These are phyloP conservation scores for Penstemon barbatus DNA, from an alignment of 257 asterid species.

Conservation along the genomic window DNA sequence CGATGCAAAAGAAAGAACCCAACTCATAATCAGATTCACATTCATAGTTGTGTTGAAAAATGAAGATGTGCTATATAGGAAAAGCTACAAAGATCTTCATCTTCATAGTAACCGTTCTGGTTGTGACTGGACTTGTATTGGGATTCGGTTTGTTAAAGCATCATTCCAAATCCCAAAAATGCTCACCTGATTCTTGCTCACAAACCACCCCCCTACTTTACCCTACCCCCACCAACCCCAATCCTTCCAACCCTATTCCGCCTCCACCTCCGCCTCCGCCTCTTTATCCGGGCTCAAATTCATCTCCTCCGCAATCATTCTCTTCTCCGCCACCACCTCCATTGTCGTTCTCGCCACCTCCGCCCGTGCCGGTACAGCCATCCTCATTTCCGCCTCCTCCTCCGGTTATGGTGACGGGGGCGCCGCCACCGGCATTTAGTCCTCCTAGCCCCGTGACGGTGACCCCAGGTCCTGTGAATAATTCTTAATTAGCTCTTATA, in stretches of 20 bases:
- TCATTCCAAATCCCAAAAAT: conserved; percentile 35
- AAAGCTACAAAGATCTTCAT: conserved; percentile 96
- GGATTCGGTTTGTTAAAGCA: conserved; percentile 57
- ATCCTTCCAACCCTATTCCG: conserved; percentile 8
- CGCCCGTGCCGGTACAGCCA: conserved; percentile 16
- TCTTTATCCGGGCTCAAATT: conserved; percentile 35
- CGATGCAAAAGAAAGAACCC: background rate
- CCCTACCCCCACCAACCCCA: conserved; percentile 28
- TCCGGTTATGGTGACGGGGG: conserved; percentile 25
- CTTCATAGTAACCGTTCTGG: conserved; percentile 61
- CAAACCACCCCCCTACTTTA: conserved; percentile 31
- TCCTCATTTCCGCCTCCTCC: conserved; percentile 39
- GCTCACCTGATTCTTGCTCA: conserved; percentile 54
- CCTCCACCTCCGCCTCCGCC: conserved; percentile 40
- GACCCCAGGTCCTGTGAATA: conserved; percentile 68
- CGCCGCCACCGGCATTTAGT: conserved; percentile 64
- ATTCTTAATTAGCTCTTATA: conserved; percentile 36
- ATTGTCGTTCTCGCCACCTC: conserved; percentile 37
- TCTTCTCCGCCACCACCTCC: conserved; percentile 38
- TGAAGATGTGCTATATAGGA: conserved; percentile 71
- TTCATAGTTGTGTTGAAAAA: background rate
- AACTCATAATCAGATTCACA: conserved; percentile 29
- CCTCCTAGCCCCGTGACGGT: conserved; percentile 59
- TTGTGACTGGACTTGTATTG: conserved; percentile 56
- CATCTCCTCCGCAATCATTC: conserved; percentile 35